Conservation (phyloP, 805 yeast species). For the Teunomyces funiuensis region DNA sequence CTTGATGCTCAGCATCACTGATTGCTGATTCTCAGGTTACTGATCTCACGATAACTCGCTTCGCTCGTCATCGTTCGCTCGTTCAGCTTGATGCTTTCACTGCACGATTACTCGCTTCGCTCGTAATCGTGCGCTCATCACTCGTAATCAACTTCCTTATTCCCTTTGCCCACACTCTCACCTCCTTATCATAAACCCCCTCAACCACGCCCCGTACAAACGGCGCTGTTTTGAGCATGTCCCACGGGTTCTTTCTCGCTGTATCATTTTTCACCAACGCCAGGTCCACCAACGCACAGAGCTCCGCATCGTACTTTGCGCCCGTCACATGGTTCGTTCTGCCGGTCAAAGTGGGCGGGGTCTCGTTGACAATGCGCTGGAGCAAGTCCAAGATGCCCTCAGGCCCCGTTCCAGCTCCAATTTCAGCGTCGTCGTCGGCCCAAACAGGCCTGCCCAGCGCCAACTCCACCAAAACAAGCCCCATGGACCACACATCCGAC, state of each 20-base stretch:
- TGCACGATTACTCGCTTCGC: too few species aligned
- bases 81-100: too few species aligned
- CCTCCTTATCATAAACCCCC: conserved; percentile 36
- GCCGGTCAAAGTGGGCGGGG: conserved; percentile 66
- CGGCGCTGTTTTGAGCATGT: conserved; percentile 46
- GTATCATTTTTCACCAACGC: conserved; percentile 72
- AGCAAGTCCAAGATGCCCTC: conserved; percentile 87
- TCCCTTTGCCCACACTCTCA: conserved; percentile 41
- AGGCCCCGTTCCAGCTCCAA: conserved; percentile 45
- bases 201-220: conserved; percentile 32
- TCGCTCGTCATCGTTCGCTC: too few species aligned
- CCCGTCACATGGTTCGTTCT: conserved; percentile 30
- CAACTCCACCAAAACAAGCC: conserved; percentile 83
- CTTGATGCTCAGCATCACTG: too few species aligned
- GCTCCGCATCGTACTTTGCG: conserved; percentile 39
- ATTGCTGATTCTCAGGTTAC: too few species aligned
- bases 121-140: not conserved
- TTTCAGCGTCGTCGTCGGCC: conserved; percentile 49
- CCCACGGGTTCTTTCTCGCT: conserved; percentile 71
- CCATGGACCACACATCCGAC: conserved; percentile 97
- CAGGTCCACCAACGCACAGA: conserved; percentile 68
- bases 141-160: conserved; percentile 13
- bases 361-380: conserved; percentile 91
- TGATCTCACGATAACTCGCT: too few species aligned
- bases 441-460: conserved; percentile 85